Base-by-base conservation (phyloP, 2,329 filamentous ascomycete genomes). In the Alternaria sp. region DNA sequence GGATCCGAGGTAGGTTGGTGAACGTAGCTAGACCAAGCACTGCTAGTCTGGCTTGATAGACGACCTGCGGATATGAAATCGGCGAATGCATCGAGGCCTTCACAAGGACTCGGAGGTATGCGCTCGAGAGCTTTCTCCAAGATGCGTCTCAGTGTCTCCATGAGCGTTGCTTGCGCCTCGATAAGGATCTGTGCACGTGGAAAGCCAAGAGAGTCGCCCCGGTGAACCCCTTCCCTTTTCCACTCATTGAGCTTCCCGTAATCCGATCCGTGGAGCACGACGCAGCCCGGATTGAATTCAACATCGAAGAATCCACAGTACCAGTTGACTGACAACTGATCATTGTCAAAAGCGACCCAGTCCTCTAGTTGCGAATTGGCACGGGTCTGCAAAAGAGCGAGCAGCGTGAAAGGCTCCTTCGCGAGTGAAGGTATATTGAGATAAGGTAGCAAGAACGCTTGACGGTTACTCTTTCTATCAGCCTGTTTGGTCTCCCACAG, bases 121-220 rank as follows among this genome's bases (percentile, higher is more conserved):
- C 39, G 8, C 21, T 34, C 26, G 8, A 53, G 10, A 6, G 21
- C 26, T 14, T 44, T 13, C 1, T 57, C 57, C 7, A 69, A 45
- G 2, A 62, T 29, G 0, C 11, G 10, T n/a, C 60, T 56, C 1
- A 70, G 51, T 6, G 68, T 65, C 9, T 21, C 28, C 26, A 67
- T 40, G 1, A 71, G 31, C 14, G 23, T 33, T 13, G 55, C 46
- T 37, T 72, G 66, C 1, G 69, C 68, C 37, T 71, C 59, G 14
- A 69, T 29, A 3, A 67, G 31, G 3, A 74, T 48, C 3, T 50
- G 45, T 4, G 56, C 65, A 9, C 65, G 58, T 1, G 69, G 68
- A 42, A 64, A 73, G 8, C 69, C 67, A 3, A 72, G 21, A 5
- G 63, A 57, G 11, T 69, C 58, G 14, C 31, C 39, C 5, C 58